A percentile compares a stretch with the other conserved stretches of the same genome.
Evolutionary conservation across 2,329 filamentous ascomycete species (phyloP).

Genomic region (Paracoccidioides brasiliensis): DNA sequence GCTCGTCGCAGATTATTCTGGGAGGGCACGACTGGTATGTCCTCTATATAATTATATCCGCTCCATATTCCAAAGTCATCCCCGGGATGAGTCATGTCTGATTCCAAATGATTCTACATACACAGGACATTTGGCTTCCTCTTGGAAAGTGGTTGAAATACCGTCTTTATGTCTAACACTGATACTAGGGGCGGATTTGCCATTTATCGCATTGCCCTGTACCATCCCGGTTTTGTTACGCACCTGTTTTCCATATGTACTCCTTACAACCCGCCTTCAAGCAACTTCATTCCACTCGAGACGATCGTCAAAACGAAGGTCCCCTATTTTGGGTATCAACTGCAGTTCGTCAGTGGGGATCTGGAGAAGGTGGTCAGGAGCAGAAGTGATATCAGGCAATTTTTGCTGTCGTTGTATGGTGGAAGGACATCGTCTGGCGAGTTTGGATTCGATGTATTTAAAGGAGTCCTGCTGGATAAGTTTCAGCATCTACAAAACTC

Average conservation of each 20-base stretch:
- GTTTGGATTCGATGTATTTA: conserved; percentile 43
- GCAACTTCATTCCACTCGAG: conserved; percentile 43
- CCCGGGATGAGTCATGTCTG: neutral
- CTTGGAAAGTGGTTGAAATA: too few relatives aligned
- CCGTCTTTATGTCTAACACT: neutral
- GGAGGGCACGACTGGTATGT: conserved; percentile 75
- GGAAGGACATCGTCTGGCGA: conserved; percentile 46
- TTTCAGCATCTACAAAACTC: conserved; percentile 45
- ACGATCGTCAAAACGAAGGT: conserved; percentile 44
- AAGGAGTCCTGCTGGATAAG: conserved; percentile 53
- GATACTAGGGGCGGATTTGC: conserved; percentile 54
- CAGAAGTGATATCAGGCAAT: conserved; percentile 51
- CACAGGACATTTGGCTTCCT: too few relatives aligned
- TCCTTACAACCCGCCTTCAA: conserved; percentile 49
- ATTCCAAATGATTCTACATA: too few relatives aligned
- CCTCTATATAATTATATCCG: neutral
- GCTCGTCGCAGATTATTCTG: conserved; percentile 52
- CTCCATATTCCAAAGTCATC: neutral
- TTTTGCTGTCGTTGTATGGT: conserved; percentile 60
- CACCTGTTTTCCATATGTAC: conserved; percentile 73
- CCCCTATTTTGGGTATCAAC: conserved; percentile 70
- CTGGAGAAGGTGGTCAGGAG: conserved; percentile 47
- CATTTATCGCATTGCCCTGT: conserved; percentile 61
- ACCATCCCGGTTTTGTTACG: conserved; percentile 57
- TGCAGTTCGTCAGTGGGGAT: conserved; percentile 60